Conservation (phyloP, 2,329 filamentous ascomycete genomes). For the Exutisphaerella laricina region DNA sequence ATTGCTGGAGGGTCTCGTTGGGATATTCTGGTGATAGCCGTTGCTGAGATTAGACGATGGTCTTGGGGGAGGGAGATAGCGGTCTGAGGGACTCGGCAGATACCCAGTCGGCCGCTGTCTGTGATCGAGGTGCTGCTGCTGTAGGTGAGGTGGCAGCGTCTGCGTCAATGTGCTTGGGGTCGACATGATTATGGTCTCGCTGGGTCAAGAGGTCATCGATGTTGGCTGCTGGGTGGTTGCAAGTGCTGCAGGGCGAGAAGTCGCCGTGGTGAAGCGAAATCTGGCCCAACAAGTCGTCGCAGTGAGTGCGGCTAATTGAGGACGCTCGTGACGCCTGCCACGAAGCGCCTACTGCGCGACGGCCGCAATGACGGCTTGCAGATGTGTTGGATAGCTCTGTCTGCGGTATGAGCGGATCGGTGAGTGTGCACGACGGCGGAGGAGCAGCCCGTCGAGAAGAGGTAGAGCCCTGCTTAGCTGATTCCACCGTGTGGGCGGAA, state of each 20-base stretch:
- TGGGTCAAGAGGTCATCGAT: constrained; percentile 6
- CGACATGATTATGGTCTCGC: constrained; percentile 22
- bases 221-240: constrained; percentile 1
- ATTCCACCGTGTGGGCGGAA: too few relatives aligned
- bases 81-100: constrained; percentile 29
- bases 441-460: not conserved
- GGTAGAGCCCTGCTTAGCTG: too few relatives aligned
- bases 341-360: not conserved
- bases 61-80: constrained; percentile 29
- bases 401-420: not conserved
- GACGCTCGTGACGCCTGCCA: not conserved
- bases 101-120: constrained; percentile 21
- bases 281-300: not conserved
- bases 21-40: constrained; percentile 30
- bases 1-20: constrained; percentile 31
- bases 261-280: constrained; percentile 2
- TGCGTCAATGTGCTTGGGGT: constrained; percentile 31
- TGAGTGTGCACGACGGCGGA: not conserved
- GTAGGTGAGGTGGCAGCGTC: constrained; percentile 29
- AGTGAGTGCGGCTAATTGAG: constrained; percentile 1
- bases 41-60: constrained; percentile 31
- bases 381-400: not conserved
- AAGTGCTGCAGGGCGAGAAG: not conserved
- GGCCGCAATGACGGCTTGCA: not conserved
- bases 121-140: constrained; percentile 29